Evolutionary conservation across 2,329 filamentous ascomycete species (phyloP).

Genomic region (Neonectria coccinea): DNA sequence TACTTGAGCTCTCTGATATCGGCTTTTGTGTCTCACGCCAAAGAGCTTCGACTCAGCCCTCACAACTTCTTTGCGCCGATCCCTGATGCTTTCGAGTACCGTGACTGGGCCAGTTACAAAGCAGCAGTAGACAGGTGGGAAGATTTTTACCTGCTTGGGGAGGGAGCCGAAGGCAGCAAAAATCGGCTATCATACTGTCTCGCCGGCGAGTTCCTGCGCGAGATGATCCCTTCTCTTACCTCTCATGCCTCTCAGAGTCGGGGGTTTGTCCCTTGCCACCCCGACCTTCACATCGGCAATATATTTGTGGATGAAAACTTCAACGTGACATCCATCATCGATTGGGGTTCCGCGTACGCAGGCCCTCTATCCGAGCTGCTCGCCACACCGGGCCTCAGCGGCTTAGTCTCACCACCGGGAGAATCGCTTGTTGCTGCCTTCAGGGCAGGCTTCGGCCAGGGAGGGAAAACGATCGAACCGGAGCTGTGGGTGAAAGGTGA

Average conservation of each 20-base stretch:
- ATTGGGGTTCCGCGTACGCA: constrained; percentile 40
- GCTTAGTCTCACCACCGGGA: neutral
- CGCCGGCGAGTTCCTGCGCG: constrained; percentile 37
- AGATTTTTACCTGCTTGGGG: constrained; percentile 30
- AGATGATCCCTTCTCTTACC: constrained; percentile 44
- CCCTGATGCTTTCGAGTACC: constrained; percentile 41
- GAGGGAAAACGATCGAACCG: constrained; percentile 8
- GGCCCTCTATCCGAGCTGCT: constrained; percentile 36
- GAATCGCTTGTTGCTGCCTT: constrained; percentile 26
- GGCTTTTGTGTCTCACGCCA: constrained; percentile 38
- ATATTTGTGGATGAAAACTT: constrained; percentile 45
- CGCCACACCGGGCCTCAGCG: constrained; percentile 23
- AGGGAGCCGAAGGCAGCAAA: constrained; percentile 37
- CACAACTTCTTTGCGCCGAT: constrained; percentile 48
- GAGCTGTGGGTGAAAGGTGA: constrained; percentile 28
- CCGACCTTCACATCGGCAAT: constrained; percentile 43
- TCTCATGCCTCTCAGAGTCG: neutral
- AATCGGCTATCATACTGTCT: constrained; percentile 43
- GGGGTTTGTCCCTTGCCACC: constrained; percentile 36
- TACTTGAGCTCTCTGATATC: constrained; percentile 45
- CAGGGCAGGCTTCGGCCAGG: constrained; percentile 22
- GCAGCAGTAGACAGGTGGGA: constrained; percentile 21
- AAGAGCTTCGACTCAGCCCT: constrained; percentile 43
- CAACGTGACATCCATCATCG: constrained; percentile 43
- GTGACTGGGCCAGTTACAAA: constrained; percentile 33